Percentiles rank a stretch among this genome's conserved stretches.
These are phyloP conservation scores for Canavalia ensiformis DNA, from an alignment of 306 rosid genomes.

Conservation along the genomic window DNA sequence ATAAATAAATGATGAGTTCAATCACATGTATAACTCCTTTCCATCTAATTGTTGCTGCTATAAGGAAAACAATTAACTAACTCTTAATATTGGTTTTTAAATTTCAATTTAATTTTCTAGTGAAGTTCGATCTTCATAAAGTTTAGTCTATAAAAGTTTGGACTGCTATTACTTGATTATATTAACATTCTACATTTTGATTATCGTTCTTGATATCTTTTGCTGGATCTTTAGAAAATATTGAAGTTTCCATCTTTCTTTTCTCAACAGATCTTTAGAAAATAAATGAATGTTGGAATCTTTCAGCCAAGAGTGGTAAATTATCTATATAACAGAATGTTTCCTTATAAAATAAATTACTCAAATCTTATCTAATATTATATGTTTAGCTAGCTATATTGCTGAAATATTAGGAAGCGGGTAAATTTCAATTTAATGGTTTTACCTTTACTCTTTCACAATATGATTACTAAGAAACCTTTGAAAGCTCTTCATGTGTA, in stretches of 20 bases:
- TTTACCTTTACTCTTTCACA: constrained; percentile 14
- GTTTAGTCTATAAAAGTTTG: not conserved
- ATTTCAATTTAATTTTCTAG: not conserved
- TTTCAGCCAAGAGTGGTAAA: constrained; percentile 14
- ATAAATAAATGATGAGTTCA: constrained; percentile 3
- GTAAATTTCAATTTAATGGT: constrained; percentile 16
- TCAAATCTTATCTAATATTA: not conserved
- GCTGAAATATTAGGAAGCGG: not conserved
- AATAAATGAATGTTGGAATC: not conserved
- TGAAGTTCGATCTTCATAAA: not conserved
- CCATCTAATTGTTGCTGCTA: too few species aligned
- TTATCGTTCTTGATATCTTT: not conserved
- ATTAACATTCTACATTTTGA: not conserved
- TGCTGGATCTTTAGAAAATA: not conserved
- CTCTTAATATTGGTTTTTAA: too few species aligned
- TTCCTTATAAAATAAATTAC: not conserved
- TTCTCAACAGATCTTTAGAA: not conserved
- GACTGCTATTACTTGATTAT: not conserved
- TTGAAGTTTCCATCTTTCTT: not conserved
- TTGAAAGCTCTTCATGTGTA: not conserved
- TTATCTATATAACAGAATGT: not conserved
- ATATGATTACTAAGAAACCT: not conserved
- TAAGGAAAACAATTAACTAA: too few species aligned
- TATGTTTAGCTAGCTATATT: not conserved
- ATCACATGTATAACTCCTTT: not conserved